Evolutionary conservation across 2,329 filamentous ascomycete genomes (phyloP).

Genomic region (Colletotrichum brevisporum): DNA sequence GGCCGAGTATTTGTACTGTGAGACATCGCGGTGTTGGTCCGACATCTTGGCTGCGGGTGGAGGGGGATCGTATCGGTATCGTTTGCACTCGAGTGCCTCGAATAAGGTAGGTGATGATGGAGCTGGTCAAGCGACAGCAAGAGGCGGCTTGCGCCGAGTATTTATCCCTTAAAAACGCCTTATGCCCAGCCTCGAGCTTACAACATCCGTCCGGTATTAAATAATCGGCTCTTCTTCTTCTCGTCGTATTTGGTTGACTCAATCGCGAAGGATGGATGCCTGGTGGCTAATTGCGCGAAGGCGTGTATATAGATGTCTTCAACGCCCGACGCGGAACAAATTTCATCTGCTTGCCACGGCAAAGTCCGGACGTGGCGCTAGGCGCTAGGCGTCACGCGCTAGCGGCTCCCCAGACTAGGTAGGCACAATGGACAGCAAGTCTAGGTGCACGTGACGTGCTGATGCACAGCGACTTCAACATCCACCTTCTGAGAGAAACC

Average conservation of each 20-base stretch:
- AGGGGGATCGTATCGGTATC: constrained; percentile 30
- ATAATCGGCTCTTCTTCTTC: background rate
- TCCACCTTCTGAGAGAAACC: constrained; percentile 22
- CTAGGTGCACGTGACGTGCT: constrained; percentile 12
- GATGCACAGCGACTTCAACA: background rate
- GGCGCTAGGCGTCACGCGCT: constrained; percentile 21
- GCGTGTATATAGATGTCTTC: constrained; percentile 31
- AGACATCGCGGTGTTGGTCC: constrained; percentile 84
- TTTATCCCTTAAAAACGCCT: constrained; percentile 30
- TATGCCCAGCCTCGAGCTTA: constrained; percentile 13
- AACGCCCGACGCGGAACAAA: constrained; percentile 34
- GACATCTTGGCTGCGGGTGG: constrained; percentile 70
- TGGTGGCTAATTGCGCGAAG: constrained; percentile 22
- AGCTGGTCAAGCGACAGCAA: constrained; percentile 38
- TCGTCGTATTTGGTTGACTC: constrained; percentile 7
- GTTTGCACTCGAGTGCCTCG: constrained; percentile 18
- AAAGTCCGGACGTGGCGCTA: constrained; percentile 33
- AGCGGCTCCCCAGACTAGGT: background rate
- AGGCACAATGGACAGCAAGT: background rate
- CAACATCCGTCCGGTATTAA: constrained; percentile 18
- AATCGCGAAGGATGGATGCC: constrained; percentile 19
- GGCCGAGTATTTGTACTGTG: constrained; percentile 98
- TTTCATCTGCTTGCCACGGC: constrained; percentile 32
- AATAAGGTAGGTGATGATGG: constrained; percentile 4
- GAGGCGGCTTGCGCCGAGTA: constrained; percentile 36